Evolutionary conservation across 2,329 filamentous ascomycete species (phyloP).

Genomic region (Beauveria bassiana): DNA sequence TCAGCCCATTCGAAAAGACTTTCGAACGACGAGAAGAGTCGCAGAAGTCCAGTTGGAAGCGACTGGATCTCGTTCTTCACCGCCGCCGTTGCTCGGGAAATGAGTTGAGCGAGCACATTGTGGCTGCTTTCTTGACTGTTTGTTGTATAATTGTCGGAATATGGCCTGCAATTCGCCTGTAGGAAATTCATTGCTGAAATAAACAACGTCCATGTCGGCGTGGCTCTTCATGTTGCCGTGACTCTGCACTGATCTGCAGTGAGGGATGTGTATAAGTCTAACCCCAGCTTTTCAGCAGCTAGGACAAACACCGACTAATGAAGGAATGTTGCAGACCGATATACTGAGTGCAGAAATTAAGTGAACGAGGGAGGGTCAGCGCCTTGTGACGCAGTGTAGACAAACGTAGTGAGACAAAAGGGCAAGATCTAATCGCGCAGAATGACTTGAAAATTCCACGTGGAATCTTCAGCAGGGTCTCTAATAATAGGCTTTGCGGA

Average conservation of each 20-base stretch:
- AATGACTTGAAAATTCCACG: background rate
- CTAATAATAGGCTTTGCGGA: background rate
- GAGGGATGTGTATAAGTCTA: background rate
- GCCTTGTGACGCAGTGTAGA: background rate
- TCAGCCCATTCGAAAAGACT: slow-evolving; percentile 25
- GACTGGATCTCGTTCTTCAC: background rate
- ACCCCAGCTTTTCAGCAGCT: background rate
- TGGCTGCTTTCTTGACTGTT: background rate
- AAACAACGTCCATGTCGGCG: background rate
- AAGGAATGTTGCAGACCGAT: background rate
- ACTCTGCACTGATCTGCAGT: background rate
- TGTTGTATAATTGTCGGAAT: background rate
- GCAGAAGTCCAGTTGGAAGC: slow-evolving; percentile 15
- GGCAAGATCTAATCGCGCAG: background rate
- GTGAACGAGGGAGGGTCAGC: background rate
- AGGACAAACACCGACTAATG: background rate
- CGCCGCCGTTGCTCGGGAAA: background rate
- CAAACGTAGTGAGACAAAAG: background rate
- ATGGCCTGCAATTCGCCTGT: background rate
- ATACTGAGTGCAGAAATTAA: background rate
- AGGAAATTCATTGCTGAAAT: slow-evolving; percentile 7
- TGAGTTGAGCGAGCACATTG: background rate
- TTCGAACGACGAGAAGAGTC: slow-evolving; percentile 29
- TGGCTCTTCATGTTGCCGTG: background rate
- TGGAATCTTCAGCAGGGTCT: background rate